These are phyloP conservation scores for Heterobasidion irregulare DNA, from an alignment of 1,284 basidiomycete genomes.

Conservation along the genomic window DNA sequence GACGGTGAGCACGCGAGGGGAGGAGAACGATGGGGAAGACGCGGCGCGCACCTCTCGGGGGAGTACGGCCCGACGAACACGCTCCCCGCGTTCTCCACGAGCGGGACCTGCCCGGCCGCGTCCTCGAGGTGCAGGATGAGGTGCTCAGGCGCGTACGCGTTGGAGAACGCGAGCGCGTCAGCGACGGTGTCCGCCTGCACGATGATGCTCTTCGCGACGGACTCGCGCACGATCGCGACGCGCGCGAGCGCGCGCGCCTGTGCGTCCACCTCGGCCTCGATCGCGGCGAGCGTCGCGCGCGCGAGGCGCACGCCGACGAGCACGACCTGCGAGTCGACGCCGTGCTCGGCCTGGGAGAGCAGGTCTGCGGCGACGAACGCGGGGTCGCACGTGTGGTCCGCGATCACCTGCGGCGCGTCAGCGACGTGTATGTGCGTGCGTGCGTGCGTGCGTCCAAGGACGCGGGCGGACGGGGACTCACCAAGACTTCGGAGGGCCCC, in stretches of 20 bases:
- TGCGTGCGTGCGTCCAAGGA: neutral
- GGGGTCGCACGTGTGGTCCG: conserved; percentile 80
- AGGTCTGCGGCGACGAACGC: conserved; percentile 95
- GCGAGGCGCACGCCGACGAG: conserved; percentile 77
- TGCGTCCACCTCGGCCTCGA: conserved; percentile 81
- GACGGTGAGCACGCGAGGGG: neutral
- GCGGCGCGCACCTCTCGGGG: conserved; percentile 73
- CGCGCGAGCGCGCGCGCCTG: conserved; percentile 87
- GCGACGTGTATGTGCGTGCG: neutral
- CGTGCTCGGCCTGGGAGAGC: conserved; percentile 96
- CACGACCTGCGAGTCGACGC: conserved; percentile 96
- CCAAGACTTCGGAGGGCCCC: conserved; percentile 93
- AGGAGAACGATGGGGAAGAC: neutral
- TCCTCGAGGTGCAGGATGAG: conserved; percentile 83
- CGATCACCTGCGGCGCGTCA: conserved; percentile 64
- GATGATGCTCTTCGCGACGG: conserved; percentile 88
- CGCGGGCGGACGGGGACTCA: conserved; percentile 35
- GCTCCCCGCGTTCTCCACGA: conserved; percentile 87
- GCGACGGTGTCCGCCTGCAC: conserved; percentile 62
- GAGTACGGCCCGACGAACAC: conserved; percentile 94
- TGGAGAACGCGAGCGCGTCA: conserved; percentile 84
- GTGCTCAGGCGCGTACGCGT: conserved; percentile 98
- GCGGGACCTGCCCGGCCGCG: conserved; percentile 56
- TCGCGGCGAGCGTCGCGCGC: conserved; percentile 52
- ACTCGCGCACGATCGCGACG: conserved; percentile 87